Evolutionary conservation across 2,329 filamentous ascomycete genomes (phyloP), one percentile per base, ranked within the genome.

Genomic region (Venturiaceae sp.): DNA sequence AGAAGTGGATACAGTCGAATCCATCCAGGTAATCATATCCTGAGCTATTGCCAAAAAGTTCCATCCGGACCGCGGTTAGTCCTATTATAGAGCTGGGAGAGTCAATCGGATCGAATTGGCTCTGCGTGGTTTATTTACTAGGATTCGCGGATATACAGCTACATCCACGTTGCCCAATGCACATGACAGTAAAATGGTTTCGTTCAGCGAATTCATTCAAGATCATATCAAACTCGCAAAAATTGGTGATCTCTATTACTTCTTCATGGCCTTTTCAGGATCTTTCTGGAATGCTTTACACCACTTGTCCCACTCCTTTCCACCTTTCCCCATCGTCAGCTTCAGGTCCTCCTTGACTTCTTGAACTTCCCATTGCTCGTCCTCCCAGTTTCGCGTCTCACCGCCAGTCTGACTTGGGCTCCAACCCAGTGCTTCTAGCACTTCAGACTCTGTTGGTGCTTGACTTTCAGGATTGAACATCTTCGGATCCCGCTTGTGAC

Each of bases 351-450:
- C 71, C 63, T 71, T 73, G 23, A 74, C 72, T 63, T 75, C 73
- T 7, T 60, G 62, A 32, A 67, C 61, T 64, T 74, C 74, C 71
- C 73, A 77, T 60, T 70, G 66, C 64, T 76, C 73, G 58, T 77
- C 74, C 61, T 77, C 74, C 73, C 66, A 76, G 57, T 71, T 75
- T 63, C 60, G 68, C 39, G 63, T 69, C 62, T 55, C 64, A 6
- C 62, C 68, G 44, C 60, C 64, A n/a, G 66, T 64, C 33, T 66
- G 63, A 55, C 65, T 71, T 2, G 74, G 72, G 5, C 63, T 64
- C 74, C 75, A 77, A 0, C 74, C 75, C 46, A 77, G 74, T 0
- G 74, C 73, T 33, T 74, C 67, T 16, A 77, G 62, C 5, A 75
- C 69, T 13, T 74, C 67, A 8, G 63, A 70, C 61, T 76, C 74